These are phyloP conservation scores for Hortaea sp. DNA, from an alignment of 2,329 filamentous ascomycete species.

Conservation along the genomic window DNA sequence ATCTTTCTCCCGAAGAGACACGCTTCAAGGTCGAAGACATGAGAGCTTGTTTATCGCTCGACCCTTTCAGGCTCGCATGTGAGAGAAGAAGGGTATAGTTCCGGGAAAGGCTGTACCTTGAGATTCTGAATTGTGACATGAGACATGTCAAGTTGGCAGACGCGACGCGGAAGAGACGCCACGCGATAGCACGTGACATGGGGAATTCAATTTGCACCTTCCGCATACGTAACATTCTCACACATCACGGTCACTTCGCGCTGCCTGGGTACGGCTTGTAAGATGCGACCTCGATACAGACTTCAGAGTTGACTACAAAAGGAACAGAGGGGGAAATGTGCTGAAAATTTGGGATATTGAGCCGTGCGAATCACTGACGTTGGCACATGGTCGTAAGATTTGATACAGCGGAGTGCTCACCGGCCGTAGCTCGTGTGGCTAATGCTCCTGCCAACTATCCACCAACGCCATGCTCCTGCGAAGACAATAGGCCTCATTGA, in stretches of 20 bases:
- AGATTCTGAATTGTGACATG: not conserved
- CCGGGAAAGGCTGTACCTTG: not conserved
- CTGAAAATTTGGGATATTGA: no score
- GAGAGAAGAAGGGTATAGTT: no score
- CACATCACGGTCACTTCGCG: no score
- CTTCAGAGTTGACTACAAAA: no score
- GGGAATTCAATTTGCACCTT: no score
- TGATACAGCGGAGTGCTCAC: not conserved
- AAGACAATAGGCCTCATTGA: not conserved
- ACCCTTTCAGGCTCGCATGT: no score
- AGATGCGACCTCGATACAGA: no score
- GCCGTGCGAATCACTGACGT: no score
- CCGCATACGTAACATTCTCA: no score
- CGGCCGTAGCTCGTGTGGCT: not conserved
- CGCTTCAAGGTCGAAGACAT: slow-evolving; percentile 23
- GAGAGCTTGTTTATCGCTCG: no score
- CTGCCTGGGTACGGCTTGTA: no score
- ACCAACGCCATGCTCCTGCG: not conserved
- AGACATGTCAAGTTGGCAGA: not conserved
- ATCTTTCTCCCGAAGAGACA: slow-evolving; percentile 28
- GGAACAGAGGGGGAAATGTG: no score
- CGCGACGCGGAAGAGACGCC: not conserved
- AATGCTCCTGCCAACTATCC: not conserved
- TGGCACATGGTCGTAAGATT: not conserved
- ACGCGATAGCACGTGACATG: not conserved